Evolutionary conservation across 768 basidiomycete genomes (phyloP).

Genomic region (Phanerochaete carnosa): DNA sequence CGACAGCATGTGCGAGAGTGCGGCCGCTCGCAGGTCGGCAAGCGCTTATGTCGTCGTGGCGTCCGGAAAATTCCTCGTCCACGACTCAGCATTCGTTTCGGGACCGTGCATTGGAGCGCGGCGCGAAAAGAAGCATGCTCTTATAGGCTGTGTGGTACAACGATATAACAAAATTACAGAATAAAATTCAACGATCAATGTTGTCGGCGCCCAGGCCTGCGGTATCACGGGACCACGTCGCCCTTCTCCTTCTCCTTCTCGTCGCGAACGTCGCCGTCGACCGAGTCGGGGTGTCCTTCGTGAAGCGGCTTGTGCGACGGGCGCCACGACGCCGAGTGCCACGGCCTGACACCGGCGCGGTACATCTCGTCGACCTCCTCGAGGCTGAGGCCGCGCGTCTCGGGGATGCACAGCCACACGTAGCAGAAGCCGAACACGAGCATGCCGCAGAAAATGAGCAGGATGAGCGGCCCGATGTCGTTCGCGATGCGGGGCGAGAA

Average conservation of each 20-base stretch:
- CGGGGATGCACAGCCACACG: slow-evolving; percentile 75
- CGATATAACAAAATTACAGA: no score
- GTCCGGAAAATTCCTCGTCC: no score
- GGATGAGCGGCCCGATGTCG: slow-evolving; percentile 68
- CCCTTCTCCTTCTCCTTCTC: neutral
- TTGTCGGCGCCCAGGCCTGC: no score
- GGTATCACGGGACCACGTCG: no score
- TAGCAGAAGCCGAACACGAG: slow-evolving; percentile 66
- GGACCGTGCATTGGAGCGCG: no score
- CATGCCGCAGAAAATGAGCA: slow-evolving; percentile 76
- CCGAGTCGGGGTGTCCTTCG: slow-evolving; percentile 9
- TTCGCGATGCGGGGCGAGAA: slow-evolving; percentile 66
- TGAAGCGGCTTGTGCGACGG: slow-evolving; percentile 26
- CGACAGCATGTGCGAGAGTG: no score
- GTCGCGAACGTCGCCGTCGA: neutral
- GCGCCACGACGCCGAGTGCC: slow-evolving; percentile 59
- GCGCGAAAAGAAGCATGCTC: no score
- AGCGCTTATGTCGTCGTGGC: no score
- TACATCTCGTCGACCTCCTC: slow-evolving; percentile 82
- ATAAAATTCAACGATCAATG: no score
- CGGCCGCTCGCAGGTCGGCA: no score
- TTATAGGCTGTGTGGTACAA: no score
- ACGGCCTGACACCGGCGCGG: slow-evolving; percentile 60
- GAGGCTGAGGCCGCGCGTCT: slow-evolving; percentile 74
- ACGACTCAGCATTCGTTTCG: no score